Percentiles rank a stretch among this genome's conserved stretches.
These are phyloP conservation scores for Oryza coarctata DNA, from an alignment of 176 grass and related monocot genomes.

Conservation along the genomic window DNA sequence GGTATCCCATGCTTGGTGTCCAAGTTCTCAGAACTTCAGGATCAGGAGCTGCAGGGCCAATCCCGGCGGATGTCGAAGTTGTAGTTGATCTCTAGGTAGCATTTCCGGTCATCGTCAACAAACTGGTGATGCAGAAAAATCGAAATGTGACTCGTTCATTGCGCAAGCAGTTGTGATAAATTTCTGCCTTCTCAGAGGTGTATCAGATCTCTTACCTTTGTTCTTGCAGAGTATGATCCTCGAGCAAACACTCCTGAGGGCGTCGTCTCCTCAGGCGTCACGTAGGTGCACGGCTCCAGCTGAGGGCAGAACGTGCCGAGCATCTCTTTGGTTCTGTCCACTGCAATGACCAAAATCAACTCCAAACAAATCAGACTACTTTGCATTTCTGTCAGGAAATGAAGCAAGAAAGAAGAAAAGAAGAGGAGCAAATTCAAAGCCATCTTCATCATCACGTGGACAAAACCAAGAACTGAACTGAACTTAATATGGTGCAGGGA, in stretches of 20 bases:
- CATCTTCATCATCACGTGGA: no score
- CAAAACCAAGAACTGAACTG: no score
- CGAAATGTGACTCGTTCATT: background rate
- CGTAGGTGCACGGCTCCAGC: conserved; percentile 79
- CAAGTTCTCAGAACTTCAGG: background rate
- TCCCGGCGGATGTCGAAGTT: conserved; percentile 91
- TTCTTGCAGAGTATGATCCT: conserved; percentile 85
- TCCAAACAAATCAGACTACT: background rate
- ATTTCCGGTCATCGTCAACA: conserved; percentile 86
- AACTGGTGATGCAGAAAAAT: conserved; percentile 44
- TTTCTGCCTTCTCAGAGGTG: background rate
- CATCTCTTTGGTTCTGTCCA: conserved; percentile 65
- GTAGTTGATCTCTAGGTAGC: conserved; percentile 97
- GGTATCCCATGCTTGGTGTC: background rate
- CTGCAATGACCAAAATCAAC: background rate
- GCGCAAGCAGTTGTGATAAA: background rate
- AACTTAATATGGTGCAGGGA: background rate
- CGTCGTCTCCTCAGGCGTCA: conserved; percentile 83
- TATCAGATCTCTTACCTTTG: conserved; percentile 59
- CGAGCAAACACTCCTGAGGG: conserved; percentile 84
- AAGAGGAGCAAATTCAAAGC: background rate
- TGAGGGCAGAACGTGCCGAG: conserved; percentile 94
- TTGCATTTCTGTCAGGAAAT: background rate
- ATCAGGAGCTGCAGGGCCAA: conserved; percentile 47
- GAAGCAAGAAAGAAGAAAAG: background rate